These are phyloP conservation scores for Orbilia brochopaga DNA, from an alignment of 2,329 filamentous ascomycete genomes.

Conservation along the genomic window DNA sequence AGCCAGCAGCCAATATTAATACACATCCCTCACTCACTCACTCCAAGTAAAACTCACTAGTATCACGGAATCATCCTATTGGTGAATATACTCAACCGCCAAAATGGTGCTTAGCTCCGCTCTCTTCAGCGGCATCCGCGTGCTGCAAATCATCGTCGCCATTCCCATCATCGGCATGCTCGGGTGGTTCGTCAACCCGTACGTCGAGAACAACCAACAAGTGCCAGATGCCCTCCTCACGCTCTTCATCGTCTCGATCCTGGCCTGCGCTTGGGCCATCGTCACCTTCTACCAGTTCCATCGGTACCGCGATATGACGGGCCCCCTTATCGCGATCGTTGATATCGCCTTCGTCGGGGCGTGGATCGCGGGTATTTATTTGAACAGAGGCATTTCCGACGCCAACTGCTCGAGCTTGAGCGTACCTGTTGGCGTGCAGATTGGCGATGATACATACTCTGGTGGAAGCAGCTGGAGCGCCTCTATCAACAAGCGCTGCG, in stretches of 20 bases:
- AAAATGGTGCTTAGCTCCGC: slow-evolving; percentile 32
- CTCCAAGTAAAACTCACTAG: slow-evolving; percentile 8
- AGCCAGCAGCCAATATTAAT: neutral
- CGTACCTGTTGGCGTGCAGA: slow-evolving; percentile 60
- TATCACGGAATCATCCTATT: too few species aligned
- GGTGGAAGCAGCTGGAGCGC: slow-evolving; percentile 63
- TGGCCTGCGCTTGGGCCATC: slow-evolving; percentile 69
- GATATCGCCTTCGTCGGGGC: slow-evolving; percentile 67
- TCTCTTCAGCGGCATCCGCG: slow-evolving; percentile 44
- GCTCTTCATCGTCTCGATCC: slow-evolving; percentile 71
- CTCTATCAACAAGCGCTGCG: slow-evolving; percentile 75
- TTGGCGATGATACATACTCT: slow-evolving; percentile 69
- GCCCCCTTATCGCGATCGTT: slow-evolving; percentile 68
- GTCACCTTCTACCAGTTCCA: slow-evolving; percentile 72
- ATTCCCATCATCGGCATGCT: slow-evolving; percentile 72
- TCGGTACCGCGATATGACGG: slow-evolving; percentile 67
- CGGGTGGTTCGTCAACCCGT: slow-evolving; percentile 70
- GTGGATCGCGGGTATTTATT: slow-evolving; percentile 69
- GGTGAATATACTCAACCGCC: neutral
- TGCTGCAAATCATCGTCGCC: slow-evolving; percentile 37
- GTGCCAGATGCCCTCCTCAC: slow-evolving; percentile 70
- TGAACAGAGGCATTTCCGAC: slow-evolving; percentile 66
- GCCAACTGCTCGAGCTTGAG: slow-evolving; percentile 72
- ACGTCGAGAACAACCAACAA: slow-evolving; percentile 65
- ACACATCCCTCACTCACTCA: neutral